phyloP scores from a whole-genome alignment of 176 grass and related monocot species.

The Eremochloa ophiuroides region DNA sequence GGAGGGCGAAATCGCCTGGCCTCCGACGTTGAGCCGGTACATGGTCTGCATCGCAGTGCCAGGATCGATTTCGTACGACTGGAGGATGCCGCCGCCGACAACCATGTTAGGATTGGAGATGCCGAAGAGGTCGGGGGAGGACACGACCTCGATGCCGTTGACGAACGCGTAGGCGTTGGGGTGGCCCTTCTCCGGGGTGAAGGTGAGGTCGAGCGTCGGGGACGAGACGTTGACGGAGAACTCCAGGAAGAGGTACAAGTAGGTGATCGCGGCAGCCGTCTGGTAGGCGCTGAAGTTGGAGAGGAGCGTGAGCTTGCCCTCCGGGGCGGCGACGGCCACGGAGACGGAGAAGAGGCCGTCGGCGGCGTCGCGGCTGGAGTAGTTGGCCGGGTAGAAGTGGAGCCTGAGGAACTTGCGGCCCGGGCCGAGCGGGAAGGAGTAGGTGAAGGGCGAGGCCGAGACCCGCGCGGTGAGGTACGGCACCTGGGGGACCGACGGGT shows the following conservation, averaged over 20 bases:
- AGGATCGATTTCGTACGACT: slow-evolving; percentile 26
- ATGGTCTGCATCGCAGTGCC: slow-evolving; percentile 59
- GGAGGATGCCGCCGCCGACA: slow-evolving; percentile 28
- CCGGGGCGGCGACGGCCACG: slow-evolving; percentile 31
- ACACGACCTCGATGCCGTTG: slow-evolving; percentile 92
- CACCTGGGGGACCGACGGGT: slow-evolving; percentile 56
- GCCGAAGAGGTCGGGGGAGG: slow-evolving; percentile 62
- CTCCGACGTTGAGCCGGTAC: slow-evolving; percentile 83
- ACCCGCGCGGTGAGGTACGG: slow-evolving; percentile 76
- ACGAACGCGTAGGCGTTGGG: slow-evolving; percentile 74
- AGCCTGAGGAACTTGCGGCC: slow-evolving; percentile 82
- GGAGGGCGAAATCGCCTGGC: slow-evolving; percentile 57
- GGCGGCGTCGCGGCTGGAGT: slow-evolving; percentile 40
- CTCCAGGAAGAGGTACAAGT: slow-evolving; percentile 50
- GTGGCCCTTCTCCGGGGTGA: slow-evolving; percentile 57
- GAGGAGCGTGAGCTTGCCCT: slow-evolving; percentile 45
- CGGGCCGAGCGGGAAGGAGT: slow-evolving; percentile 73
- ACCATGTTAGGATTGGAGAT: slow-evolving; percentile 8
- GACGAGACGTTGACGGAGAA: slow-evolving; percentile 74
- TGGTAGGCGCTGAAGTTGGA: slow-evolving; percentile 84
- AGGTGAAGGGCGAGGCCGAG: slow-evolving; percentile 64
- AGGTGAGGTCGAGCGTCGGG: slow-evolving; percentile 67
- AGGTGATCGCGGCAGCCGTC: slow-evolving; percentile 46
- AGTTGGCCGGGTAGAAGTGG: slow-evolving; percentile 79
- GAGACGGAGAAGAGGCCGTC: slow-evolving; percentile 75